Conservation (phyloP, 2,329 filamentous ascomycete species). For the Volutella citrinella region DNA sequence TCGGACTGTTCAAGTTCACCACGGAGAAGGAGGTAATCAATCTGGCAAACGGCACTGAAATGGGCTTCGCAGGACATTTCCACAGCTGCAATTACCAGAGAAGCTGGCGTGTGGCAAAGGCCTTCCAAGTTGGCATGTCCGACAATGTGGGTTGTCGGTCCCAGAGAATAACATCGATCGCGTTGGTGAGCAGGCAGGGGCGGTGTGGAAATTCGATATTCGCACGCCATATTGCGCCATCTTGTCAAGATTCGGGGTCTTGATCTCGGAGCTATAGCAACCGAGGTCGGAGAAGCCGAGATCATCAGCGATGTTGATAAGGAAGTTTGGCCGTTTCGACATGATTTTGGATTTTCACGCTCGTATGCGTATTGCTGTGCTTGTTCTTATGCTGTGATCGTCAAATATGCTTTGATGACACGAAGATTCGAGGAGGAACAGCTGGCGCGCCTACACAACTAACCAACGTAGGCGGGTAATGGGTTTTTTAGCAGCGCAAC, state of each 20-base stretch:
- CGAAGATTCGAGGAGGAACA: too few relatives aligned
- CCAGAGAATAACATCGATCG: constrained; percentile 63
- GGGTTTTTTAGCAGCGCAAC: too few relatives aligned
- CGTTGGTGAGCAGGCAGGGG: constrained; percentile 62
- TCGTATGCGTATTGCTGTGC: too few relatives aligned
- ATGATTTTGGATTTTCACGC: too few relatives aligned
- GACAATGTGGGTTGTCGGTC: too few relatives aligned
- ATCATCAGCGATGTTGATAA: constrained; percentile 34
- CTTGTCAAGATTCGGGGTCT: constrained; percentile 29
- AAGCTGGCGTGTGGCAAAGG: too few relatives aligned
- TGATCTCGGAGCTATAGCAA: constrained; percentile 31
- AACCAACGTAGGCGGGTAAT: too few relatives aligned
- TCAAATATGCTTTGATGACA: too few relatives aligned
- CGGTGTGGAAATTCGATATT: constrained; percentile 64
- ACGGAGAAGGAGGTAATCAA: constrained; percentile 14
- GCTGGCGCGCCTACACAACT: too few relatives aligned
- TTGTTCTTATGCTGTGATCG: too few relatives aligned
- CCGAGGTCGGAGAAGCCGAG: constrained; percentile 31
- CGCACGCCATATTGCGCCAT: constrained; percentile 45
- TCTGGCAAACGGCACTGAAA: constrained; percentile 10
- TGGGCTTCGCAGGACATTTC: constrained; percentile 18
- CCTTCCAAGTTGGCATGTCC: too few relatives aligned
- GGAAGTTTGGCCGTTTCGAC: constrained; percentile 33
- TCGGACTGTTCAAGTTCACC: constrained; percentile 13
- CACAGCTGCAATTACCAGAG: too few relatives aligned